Conservation (phyloP, 1,284 basidiomycete species). For the Leccinum proliferum region DNA sequence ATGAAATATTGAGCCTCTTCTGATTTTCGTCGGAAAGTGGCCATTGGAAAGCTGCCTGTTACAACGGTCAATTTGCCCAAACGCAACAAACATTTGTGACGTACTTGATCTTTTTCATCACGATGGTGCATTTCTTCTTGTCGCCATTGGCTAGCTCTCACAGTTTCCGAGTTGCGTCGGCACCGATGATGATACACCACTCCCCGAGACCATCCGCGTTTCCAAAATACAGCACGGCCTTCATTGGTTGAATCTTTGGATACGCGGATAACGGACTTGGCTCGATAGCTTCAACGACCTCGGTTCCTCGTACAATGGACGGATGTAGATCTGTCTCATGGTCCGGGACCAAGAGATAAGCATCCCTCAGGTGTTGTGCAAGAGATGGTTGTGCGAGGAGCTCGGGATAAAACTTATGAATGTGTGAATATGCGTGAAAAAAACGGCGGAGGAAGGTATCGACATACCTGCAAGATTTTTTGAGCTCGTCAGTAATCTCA, state of each 20-base stretch:
- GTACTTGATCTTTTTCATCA: slow-evolving; percentile 60
- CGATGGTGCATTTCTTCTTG: slow-evolving; percentile 38
- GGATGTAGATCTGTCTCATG: not conserved
- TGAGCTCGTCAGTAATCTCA: slow-evolving; percentile 22
- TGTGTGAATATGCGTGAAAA: not conserved
- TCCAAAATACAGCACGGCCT: slow-evolving; percentile 44
- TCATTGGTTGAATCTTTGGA: slow-evolving; percentile 45
- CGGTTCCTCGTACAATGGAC: not conserved
- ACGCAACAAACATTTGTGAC: slow-evolving; percentile 4
- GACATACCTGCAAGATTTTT: slow-evolving; percentile 26
- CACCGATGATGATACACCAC: slow-evolving; percentile 47
- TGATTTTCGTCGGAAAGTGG: slow-evolving; percentile 63
- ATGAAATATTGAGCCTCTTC: slow-evolving; percentile 47
- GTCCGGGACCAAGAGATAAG: slow-evolving; percentile 9
- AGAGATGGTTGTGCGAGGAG: slow-evolving; percentile 17
- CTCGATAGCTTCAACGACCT: slow-evolving; percentile 1
- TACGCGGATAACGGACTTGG: slow-evolving; percentile 26
- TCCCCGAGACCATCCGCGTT: slow-evolving; percentile 47
- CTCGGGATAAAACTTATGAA: slow-evolving; percentile 20
- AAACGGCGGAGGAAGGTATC: not conserved
- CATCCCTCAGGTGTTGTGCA: slow-evolving; percentile 7
- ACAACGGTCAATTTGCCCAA: slow-evolving; percentile 2
- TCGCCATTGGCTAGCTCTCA: slow-evolving; percentile 37
- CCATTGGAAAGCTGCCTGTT: slow-evolving; percentile 59
- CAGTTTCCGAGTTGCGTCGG: slow-evolving; percentile 38